Evolutionary conservation across 2,329 filamentous ascomycete species (phyloP).

Genomic region (Beauveria pseudobassiana): DNA sequence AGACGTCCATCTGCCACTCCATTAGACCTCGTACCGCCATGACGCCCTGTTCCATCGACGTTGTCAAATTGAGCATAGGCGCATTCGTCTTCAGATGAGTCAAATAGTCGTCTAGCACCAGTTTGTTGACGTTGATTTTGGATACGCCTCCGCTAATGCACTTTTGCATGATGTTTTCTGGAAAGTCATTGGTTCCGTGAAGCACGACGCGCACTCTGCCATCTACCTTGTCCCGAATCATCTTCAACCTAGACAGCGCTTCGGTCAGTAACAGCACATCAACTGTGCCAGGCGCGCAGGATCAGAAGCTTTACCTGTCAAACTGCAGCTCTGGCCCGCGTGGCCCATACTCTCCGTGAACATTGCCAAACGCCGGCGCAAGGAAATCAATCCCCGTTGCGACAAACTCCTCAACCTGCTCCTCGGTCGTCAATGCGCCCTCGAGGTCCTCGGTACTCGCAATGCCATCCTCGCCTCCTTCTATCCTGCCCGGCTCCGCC

Average conservation of each 20-base stretch:
- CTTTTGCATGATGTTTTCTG: neutral
- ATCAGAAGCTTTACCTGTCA: neutral
- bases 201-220: neutral
- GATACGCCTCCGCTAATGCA: constrained; percentile 23
- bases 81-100: constrained; percentile 20
- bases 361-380: constrained; percentile 71
- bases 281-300: neutral
- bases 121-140: constrained; percentile 45
- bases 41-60: constrained; percentile 38
- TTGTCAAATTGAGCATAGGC: constrained; percentile 25
- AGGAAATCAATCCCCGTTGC: constrained; percentile 66
- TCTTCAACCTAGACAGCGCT: neutral
- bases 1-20: constrained; percentile 41
- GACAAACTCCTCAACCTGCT: constrained; percentile 63
- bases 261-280: neutral
- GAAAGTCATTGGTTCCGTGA: constrained; percentile 2
- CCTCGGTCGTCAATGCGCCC: constrained; percentile 54
- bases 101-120: constrained; percentile 4
- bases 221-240: neutral
- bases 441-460: constrained; percentile 45
- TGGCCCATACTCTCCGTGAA: constrained; percentile 64
- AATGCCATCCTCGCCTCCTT: constrained; percentile 62
- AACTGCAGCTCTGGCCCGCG: constrained; percentile 1
- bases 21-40: constrained; percentile 32
- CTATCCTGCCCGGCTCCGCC: constrained; percentile 61